These are phyloP conservation scores for Aspergillus sp. DNA, from an alignment of 2,329 filamentous ascomycete genomes.

Conservation along the genomic window DNA sequence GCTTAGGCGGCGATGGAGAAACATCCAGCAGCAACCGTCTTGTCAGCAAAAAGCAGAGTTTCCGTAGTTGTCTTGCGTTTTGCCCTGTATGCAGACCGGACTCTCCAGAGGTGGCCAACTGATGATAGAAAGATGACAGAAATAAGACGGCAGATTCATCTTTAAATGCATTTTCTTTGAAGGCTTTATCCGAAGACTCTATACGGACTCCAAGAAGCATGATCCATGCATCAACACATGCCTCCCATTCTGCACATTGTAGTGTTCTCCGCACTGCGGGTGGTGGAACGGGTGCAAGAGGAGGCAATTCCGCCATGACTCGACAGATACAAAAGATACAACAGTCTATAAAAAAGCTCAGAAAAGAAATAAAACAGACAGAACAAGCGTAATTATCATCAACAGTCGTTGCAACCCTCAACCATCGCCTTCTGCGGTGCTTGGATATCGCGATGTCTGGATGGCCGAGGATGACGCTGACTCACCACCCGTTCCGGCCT, in stretches of 20 bases:
- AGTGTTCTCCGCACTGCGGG: conserved; percentile 63
- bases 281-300: conserved; percentile 73
- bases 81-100: conserved; percentile 20
- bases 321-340: not conserved
- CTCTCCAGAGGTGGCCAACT: conserved; percentile 42
- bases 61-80: conserved; percentile 52
- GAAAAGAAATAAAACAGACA: conserved; percentile 3
- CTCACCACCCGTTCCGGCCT: conserved; percentile 22
- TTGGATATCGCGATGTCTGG: conserved; percentile 3
- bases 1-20: conserved; percentile 36
- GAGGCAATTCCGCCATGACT: conserved; percentile 54
- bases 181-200: conserved; percentile 52
- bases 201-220: conserved; percentile 63
- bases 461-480: conserved; percentile 4
- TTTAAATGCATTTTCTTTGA: conserved; percentile 47
- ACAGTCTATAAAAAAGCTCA: not conserved
- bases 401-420: not conserved
- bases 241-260: conserved; percentile 67
- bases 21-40: conserved; percentile 51
- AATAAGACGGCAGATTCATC: conserved; percentile 61
- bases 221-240: conserved; percentile 72
- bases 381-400: not conserved
- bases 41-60: conserved; percentile 60
- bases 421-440: not conserved
- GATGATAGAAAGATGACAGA: conserved; percentile 61